These are phyloP conservation scores for Aureobasidium lini DNA, from an alignment of 2,329 filamentous ascomycete species.

Conservation along the genomic window DNA sequence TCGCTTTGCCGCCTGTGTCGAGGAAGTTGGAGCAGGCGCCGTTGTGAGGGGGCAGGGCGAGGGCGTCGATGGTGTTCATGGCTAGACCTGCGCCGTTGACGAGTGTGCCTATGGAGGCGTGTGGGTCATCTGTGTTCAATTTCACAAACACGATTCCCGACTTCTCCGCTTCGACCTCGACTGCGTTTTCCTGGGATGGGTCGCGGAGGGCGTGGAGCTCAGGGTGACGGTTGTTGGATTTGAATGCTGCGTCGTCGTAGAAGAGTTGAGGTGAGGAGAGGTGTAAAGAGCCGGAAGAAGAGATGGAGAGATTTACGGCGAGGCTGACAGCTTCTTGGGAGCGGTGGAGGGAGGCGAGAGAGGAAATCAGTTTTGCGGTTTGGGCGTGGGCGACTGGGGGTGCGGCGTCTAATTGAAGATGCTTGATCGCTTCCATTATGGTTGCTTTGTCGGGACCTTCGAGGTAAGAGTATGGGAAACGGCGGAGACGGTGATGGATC, in stretches of 20 bases:
- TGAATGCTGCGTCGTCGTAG: slow-evolving; percentile 64
- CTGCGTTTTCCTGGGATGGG: slow-evolving; percentile 42
- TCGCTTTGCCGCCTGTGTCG: slow-evolving; percentile 85
- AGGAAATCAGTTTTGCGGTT: slow-evolving; percentile 45
- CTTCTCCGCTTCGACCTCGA: slow-evolving; percentile 56
- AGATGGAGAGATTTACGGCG: slow-evolving; percentile 43
- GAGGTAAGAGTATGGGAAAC: slow-evolving; percentile 57
- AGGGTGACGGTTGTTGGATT: slow-evolving; percentile 53
- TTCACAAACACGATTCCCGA: slow-evolving; percentile 75
- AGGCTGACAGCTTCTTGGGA: slow-evolving; percentile 59
- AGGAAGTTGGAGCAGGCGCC: slow-evolving; percentile 75
- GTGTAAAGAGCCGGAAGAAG: slow-evolving; percentile 35
- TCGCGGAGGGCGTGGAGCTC: slow-evolving; percentile 54
- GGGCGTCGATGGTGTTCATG: slow-evolving; percentile 83
- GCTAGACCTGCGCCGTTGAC: slow-evolving; percentile 86
- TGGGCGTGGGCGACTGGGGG: slow-evolving; percentile 36
- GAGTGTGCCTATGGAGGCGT: slow-evolving; percentile 66
- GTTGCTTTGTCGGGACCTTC: slow-evolving; percentile 32
- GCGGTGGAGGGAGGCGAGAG: slow-evolving; percentile 53
- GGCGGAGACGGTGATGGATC: slow-evolving; percentile 39
- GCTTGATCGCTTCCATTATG: slow-evolving; percentile 38
- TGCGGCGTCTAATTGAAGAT: slow-evolving; percentile 47
- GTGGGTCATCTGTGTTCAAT: slow-evolving; percentile 36
- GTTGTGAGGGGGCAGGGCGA: slow-evolving; percentile 50
- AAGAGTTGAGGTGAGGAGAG: slow-evolving; percentile 51